Percentiles rank a stretch among this genome's conserved stretches.
Evolutionary conservation across 306 rosid species (phyloP).

Genomic region (Astragalus glycyphyllos): DNA sequence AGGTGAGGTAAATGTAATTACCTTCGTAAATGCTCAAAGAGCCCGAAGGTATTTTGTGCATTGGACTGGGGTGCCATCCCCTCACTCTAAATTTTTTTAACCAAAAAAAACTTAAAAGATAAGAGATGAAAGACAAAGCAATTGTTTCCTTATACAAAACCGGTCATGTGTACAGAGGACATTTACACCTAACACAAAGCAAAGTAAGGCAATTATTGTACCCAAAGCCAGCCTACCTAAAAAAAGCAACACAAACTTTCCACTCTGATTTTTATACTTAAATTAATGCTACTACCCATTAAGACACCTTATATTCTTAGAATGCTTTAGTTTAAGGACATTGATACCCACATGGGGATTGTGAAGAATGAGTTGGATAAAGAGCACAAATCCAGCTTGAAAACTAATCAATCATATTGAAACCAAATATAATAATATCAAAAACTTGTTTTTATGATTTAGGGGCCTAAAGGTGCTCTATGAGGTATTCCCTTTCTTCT

Average conservation of each 20-base stretch:
- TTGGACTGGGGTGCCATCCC: too few relatives aligned
- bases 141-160: constrained; percentile 44
- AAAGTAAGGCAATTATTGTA: constrained; percentile 59
- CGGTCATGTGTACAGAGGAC: constrained; percentile 49
- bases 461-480: constrained; percentile 73
- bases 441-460: constrained; percentile 22
- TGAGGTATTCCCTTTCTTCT: constrained; percentile 78
- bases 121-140: constrained; percentile 1
- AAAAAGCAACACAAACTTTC: constrained; percentile 42
- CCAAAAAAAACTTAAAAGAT: too few relatives aligned
- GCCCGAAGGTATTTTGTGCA: too few relatives aligned
- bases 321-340: constrained; percentile 47
- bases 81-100: too few relatives aligned
- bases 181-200: constrained; percentile 53
- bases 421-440: neutral
- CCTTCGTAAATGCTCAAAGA: too few relatives aligned
- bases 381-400: constrained; percentile 38
- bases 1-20: too few relatives aligned
- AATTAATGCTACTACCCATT: constrained; percentile 37
- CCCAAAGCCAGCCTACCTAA: constrained; percentile 49
- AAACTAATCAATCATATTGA: constrained; percentile 35
- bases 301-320: constrained; percentile 56
- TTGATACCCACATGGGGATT: constrained; percentile 53
- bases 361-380: constrained; percentile 56
- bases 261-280: constrained; percentile 33